A percentile compares a stretch with the other conserved stretches of the same genome.
Conservation (phyloP, 73 alveolate genomes). For the Effrenium voratum region DNA sequence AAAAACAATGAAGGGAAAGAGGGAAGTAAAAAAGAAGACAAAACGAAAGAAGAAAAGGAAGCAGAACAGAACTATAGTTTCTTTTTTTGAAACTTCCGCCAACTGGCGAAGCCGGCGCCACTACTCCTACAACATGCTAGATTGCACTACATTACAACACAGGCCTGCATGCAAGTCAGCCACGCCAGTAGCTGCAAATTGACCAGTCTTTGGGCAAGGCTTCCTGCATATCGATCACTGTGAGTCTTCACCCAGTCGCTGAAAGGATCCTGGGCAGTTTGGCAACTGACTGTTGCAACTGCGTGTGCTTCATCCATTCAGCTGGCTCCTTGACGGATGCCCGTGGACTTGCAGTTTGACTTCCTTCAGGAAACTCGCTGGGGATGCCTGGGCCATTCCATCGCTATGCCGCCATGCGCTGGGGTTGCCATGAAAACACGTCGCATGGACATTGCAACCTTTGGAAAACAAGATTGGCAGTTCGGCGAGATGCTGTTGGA, state of each 20-base stretch:
- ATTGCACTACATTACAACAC: not conserved
- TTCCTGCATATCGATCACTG: conserved; percentile 17
- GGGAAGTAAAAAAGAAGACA: too few relatives aligned
- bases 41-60: too few relatives aligned
- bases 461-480: too few relatives aligned
- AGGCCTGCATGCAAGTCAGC: conserved; percentile 49
- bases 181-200: conserved; percentile 52
- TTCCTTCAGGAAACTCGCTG: not conserved
- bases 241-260: conserved; percentile 63
- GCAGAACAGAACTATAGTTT: not conserved
- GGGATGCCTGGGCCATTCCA: not conserved
- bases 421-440: too few relatives aligned
- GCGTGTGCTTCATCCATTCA: not conserved
- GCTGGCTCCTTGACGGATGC: not conserved
- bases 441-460: not conserved
- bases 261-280: conserved; percentile 36
- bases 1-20: too few relatives aligned
- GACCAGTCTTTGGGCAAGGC: conserved; percentile 35
- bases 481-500: too few relatives aligned
- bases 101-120: not conserved
- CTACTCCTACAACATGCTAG: not conserved
- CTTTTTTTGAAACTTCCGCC: not conserved
- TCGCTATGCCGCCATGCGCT: not conserved
- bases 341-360: not conserved
- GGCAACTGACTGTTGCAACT: not conserved